phyloP scores from a whole-genome alignment of 1,284 basidiomycete species.

The Baeospora myosura region DNA sequence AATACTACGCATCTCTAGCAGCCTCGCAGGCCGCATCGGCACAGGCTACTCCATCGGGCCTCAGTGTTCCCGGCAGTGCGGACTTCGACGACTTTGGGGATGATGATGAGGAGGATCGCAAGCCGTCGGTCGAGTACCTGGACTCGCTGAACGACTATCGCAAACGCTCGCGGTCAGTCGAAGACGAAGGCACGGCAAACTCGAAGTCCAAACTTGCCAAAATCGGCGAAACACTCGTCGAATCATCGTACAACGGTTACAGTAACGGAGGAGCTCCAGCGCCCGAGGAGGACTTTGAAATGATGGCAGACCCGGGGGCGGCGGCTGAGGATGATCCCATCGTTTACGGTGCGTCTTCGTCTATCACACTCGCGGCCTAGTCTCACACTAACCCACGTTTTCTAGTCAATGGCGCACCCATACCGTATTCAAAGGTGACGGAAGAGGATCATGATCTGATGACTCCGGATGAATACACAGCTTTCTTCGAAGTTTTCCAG shows the following conservation, averaged over 20 bases:
- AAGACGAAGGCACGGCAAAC: slow-evolving; percentile 39
- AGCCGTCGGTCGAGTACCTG: slow-evolving; percentile 55
- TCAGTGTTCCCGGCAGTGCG: slow-evolving; percentile 37
- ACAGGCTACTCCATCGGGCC: slow-evolving; percentile 48
- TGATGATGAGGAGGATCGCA: slow-evolving; percentile 63
- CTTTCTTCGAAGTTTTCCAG: slow-evolving; percentile 63
- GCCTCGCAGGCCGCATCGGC: slow-evolving; percentile 52
- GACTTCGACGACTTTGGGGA: slow-evolving; percentile 35
- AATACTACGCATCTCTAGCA: slow-evolving; percentile 70
- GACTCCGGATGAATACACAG: slow-evolving; percentile 80
- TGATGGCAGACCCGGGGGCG: slow-evolving; percentile 8
- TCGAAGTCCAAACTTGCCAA: slow-evolving; percentile 43
- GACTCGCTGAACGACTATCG: slow-evolving; percentile 62
- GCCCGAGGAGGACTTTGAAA: slow-evolving; percentile 1
- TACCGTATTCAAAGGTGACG: slow-evolving; percentile 65
- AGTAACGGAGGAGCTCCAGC: no score
- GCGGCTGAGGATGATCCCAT: slow-evolving; percentile 46
- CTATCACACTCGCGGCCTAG: background rate
- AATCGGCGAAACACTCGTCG: slow-evolving; percentile 22
- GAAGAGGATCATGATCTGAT: slow-evolving; percentile 79
- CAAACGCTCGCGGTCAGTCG: slow-evolving; percentile 61
- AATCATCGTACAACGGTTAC: no score
- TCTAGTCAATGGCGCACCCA: slow-evolving; percentile 61
- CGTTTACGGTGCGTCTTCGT: slow-evolving; percentile 48
- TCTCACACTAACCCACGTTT: background rate